Conservation (phyloP, 2,329 filamentous ascomycete species). For the Xylaria digitata region DNA sequence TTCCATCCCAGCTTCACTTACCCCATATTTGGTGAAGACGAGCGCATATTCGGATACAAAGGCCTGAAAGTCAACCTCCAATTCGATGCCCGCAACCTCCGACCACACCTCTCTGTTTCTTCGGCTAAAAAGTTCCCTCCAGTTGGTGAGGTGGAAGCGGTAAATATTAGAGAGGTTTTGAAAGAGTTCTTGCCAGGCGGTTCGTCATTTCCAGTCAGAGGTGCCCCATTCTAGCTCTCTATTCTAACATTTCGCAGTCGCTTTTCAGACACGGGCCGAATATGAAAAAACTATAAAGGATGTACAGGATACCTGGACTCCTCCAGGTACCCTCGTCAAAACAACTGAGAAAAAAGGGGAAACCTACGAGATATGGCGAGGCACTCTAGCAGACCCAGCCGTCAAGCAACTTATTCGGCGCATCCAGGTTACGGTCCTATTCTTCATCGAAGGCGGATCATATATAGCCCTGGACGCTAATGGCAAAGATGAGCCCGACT, state of each 20-base stretch:
- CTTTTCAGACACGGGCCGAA: conserved; percentile 70
- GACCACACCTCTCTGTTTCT: conserved; percentile 77
- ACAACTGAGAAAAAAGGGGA: conserved; percentile 70
- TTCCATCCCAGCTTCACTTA: conserved; percentile 93
- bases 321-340: conserved; percentile 79
- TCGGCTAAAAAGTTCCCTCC: conserved; percentile 78
- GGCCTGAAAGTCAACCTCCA: conserved; percentile 80
- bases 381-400: conserved; percentile 74
- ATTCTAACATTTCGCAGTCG: conserved; percentile 61
- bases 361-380: conserved; percentile 86
- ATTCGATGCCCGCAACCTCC: conserved; percentile 76
- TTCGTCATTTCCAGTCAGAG: conserved; percentile 52
- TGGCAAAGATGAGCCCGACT: conserved; percentile 73
- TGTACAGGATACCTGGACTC: conserved; percentile 65
- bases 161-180: conserved; percentile 74
- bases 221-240: neutral
- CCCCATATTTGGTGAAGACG: conserved; percentile 91
- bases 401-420: conserved; percentile 80
- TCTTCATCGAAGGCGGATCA: conserved; percentile 95
- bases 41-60: conserved; percentile 91
- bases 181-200: conserved; percentile 74
- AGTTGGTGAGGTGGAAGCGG: conserved; percentile 74
- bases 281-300: conserved; percentile 70
- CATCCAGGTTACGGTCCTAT: conserved; percentile 82
- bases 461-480: conserved; percentile 67